phyloP scores from a whole-genome alignment of 169 alveolate genomes.

The Plasmodium ovale region DNA sequence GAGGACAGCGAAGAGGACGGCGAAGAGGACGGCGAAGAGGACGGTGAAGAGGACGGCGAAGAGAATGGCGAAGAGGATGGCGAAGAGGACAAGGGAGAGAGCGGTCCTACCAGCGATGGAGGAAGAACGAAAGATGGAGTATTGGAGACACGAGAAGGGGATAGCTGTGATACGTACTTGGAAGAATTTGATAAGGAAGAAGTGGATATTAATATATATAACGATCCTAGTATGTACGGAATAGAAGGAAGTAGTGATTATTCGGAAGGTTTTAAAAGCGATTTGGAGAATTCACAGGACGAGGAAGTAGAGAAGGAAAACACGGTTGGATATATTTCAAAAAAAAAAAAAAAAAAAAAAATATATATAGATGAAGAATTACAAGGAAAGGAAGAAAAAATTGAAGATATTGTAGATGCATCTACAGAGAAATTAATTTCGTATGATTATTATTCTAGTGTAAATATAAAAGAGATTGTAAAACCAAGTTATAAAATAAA shows the following conservation, averaged over 20 bases:
- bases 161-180: slow-evolving; percentile 4
- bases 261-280: slow-evolving; percentile 71
- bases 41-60: not conserved
- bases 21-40: not conserved
- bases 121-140: not conserved
- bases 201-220: slow-evolving; percentile 39
- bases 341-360: slow-evolving; percentile 29
- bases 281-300: slow-evolving; percentile 42
- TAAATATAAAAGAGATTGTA: slow-evolving; percentile 54
- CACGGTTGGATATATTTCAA: not conserved
- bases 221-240: slow-evolving; percentile 60
- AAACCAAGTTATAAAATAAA: slow-evolving; percentile 65
- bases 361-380: slow-evolving; percentile 5
- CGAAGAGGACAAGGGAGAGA: not conserved
- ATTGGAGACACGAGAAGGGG: not conserved
- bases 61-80: not conserved
- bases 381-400: slow-evolving; percentile 28
- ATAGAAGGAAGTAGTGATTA: slow-evolving; percentile 74
- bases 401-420: slow-evolving; percentile 52
- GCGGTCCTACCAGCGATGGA: not conserved
- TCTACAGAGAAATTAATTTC: slow-evolving; percentile 59
- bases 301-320: slow-evolving; percentile 36
- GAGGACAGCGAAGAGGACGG: not conserved
- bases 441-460: slow-evolving; percentile 61
- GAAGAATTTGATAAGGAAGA: slow-evolving; percentile 58